Percentiles rank a stretch among this genome's conserved stretches.
Evolutionary conservation across 495 filamentous ascomycete species (phyloP).

Genomic region (Neurospora sp.): DNA sequence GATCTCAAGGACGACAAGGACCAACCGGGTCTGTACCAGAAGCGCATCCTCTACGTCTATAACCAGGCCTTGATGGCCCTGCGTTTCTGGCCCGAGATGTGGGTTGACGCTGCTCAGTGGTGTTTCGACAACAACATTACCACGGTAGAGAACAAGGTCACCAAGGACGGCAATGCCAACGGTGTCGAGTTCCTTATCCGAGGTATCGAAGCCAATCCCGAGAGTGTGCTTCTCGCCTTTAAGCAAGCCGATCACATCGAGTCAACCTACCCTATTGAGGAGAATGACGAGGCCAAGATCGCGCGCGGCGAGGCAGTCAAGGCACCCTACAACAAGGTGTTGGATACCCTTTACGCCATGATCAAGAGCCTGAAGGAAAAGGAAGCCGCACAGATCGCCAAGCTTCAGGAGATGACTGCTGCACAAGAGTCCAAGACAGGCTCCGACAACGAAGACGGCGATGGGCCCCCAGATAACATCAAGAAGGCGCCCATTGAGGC

Average conservation of each 20-base stretch:
- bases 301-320: conserved; percentile 64
- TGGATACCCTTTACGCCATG: conserved; percentile 76
- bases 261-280: conserved; percentile 53
- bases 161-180: conserved; percentile 53
- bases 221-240: conserved; percentile 81
- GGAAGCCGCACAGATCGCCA: conserved; percentile 59
- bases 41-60: conserved; percentile 78
- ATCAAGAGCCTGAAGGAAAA: conserved; percentile 62
- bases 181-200: conserved; percentile 59
- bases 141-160: conserved; percentile 47
- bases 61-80: conserved; percentile 91
- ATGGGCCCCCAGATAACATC: conserved; percentile 45
- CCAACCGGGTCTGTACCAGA: conserved; percentile 58
- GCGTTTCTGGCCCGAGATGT: conserved; percentile 87
- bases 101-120: conserved; percentile 92
- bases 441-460: conserved; percentile 42
- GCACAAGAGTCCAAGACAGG: conserved; percentile 29
- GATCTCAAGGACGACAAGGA: conserved; percentile 79
- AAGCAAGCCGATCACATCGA: conserved; percentile 84
- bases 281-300: conserved; percentile 57
- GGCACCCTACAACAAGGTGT: conserved; percentile 70
- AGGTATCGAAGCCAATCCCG: conserved; percentile 82
- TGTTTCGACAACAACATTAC: conserved; percentile 64
- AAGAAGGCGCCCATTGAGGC: conserved; percentile 58
- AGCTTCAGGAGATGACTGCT: conserved; percentile 50